Percentiles rank a stretch among this genome's conserved stretches.
phyloP scores from a whole-genome alignment of 208 protist genomes.

The Leishmania turanica region DNA sequence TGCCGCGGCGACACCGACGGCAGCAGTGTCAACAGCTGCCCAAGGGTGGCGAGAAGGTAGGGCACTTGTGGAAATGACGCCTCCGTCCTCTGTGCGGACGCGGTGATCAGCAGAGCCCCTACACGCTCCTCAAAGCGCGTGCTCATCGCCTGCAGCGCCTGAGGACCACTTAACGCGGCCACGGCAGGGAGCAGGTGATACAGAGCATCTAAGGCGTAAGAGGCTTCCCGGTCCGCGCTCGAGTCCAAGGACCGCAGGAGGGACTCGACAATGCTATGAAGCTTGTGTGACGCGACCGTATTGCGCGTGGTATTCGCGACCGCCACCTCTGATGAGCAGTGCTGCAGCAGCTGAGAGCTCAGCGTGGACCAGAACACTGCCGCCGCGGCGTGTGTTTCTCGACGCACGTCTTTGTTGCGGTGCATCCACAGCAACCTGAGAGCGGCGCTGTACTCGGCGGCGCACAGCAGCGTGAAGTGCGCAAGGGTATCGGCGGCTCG shows the following conservation, averaged over 20 bases:
- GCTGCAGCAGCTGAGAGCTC: conserved; percentile 16
- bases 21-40: conserved; percentile 26
- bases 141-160: neutral
- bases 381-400: conserved; percentile 39
- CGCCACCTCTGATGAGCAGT: neutral
- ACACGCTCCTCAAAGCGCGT: conserved; percentile 8
- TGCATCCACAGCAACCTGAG: conserved; percentile 50
- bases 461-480: conserved; percentile 32
- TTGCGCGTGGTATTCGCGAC: neutral
- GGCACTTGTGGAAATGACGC: conserved; percentile 6
- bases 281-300: neutral
- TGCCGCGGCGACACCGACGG: conserved; percentile 26
- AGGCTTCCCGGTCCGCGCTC: neutral
- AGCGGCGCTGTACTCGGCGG: conserved; percentile 21
- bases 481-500: conserved; percentile 29
- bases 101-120: neutral
- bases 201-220: conserved; percentile 8
- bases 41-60: conserved; percentile 14
- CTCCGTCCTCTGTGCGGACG: neutral
- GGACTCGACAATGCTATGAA: neutral
- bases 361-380: conserved; percentile 44
- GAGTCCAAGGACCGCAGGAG: conserved; percentile 6
- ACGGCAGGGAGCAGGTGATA: conserved; percentile 20
- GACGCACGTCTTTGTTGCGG: conserved; percentile 56
- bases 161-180: neutral